These are phyloP conservation scores for Trichoderma breve DNA, from an alignment of 2,329 filamentous ascomycete species.

Conservation along the genomic window DNA sequence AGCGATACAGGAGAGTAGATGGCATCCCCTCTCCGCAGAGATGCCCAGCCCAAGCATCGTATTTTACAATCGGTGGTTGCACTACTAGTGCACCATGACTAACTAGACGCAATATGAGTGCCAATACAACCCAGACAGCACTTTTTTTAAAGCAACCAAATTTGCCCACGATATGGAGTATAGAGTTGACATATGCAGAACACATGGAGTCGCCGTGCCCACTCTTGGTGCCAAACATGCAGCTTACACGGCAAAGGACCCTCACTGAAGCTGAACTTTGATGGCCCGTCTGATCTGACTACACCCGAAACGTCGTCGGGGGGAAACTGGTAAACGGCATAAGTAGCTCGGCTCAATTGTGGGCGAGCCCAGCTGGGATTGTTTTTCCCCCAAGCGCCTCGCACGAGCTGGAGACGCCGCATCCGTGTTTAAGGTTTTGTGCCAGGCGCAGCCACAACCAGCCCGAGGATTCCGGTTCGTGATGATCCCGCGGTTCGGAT, in stretches of 20 bases:
- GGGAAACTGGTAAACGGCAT: background rate
- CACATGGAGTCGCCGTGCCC: background rate
- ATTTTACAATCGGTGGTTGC: background rate
- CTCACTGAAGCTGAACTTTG: background rate
- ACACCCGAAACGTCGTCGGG: background rate
- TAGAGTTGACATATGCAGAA: background rate
- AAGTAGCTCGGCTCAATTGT: background rate
- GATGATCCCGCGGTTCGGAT: background rate
- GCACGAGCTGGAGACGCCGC: background rate
- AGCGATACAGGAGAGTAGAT: background rate
- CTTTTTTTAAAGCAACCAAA: background rate
- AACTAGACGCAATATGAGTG: background rate
- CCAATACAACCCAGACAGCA: background rate
- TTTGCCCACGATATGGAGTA: background rate
- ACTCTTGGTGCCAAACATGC: background rate
- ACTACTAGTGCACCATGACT: background rate
- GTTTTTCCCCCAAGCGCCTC: background rate
- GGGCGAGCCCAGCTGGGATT: background rate
- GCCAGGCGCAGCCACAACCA: background rate
- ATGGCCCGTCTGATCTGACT: background rate
- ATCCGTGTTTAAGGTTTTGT: background rate
- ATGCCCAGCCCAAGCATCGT: background rate
- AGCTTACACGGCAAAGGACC: background rate
- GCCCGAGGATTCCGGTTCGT: conserved; percentile 5
- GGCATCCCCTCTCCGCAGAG: background rate